Evolutionary conservation across 768 basidiomycete species (phyloP).

Genomic region (Panellus pusillus): DNA sequence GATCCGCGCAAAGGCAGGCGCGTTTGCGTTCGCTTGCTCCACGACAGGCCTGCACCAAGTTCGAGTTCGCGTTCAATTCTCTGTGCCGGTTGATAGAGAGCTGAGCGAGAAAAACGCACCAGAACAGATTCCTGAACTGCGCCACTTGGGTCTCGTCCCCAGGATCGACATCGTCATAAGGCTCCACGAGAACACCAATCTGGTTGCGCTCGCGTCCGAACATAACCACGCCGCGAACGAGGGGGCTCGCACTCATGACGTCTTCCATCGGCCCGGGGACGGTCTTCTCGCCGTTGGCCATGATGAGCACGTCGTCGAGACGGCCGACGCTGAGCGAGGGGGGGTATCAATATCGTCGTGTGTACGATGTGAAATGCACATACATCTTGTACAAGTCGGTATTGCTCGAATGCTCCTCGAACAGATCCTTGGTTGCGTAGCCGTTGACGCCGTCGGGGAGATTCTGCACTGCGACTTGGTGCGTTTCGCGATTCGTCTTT

Average conservation of each 20-base stretch:
- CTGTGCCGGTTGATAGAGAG: neutral
- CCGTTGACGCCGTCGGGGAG: constrained; percentile 25
- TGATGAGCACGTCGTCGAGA: constrained; percentile 29
- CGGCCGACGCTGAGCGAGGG: constrained; percentile 28
- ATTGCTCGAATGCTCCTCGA: constrained; percentile 32
- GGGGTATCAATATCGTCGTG: neutral
- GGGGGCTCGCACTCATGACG: constrained; percentile 20
- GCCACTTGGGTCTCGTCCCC: constrained; percentile 5
- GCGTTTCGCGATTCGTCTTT: constrained; percentile 30
- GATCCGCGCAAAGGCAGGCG: constrained; percentile 45
- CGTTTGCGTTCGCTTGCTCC: constrained; percentile 45
- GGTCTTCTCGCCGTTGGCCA: constrained; percentile 31
- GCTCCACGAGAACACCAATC: constrained; percentile 24
- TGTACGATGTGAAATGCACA: neutral
- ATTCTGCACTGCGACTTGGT: constrained; percentile 38
- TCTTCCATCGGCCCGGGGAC: constrained; percentile 30
- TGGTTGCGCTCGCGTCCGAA: constrained; percentile 17
- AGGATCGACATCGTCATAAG: constrained; percentile 14
- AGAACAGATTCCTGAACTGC: constrained; percentile 37
- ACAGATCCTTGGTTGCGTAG: constrained; percentile 31
- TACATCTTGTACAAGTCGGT: constrained; percentile 31
- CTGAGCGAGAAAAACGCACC: constrained; percentile 25
- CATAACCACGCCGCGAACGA: constrained; percentile 15
- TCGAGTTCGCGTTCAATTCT: too few relatives aligned
- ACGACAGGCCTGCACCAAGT: constrained; percentile 32